phyloP scores from a whole-genome alignment of 495 filamentous ascomycete genomes.

The Lasiosphaeria hispida region DNA sequence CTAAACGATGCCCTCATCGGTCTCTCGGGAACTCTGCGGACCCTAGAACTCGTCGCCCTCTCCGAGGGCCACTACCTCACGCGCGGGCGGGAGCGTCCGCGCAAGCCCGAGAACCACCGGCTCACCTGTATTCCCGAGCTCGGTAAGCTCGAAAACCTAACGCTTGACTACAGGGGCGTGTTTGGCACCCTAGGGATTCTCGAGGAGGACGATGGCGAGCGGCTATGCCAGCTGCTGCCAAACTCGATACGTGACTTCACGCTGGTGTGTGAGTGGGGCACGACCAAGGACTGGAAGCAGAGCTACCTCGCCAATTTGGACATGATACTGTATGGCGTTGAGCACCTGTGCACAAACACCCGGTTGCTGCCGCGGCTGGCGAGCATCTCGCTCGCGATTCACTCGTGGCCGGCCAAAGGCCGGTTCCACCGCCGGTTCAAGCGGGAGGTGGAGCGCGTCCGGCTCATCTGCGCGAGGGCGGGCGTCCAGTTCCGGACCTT shows the following conservation, averaged over 20 bases:
- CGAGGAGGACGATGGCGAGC: slow-evolving; percentile 35
- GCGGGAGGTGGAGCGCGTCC: slow-evolving; percentile 28
- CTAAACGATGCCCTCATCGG: slow-evolving; percentile 27
- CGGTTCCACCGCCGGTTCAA: slow-evolving; percentile 31
- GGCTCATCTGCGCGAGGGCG: slow-evolving; percentile 21
- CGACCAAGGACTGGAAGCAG: slow-evolving; percentile 32
- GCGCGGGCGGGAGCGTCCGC: slow-evolving; percentile 29
- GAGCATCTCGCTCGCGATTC: slow-evolving; percentile 32
- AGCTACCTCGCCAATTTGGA: slow-evolving; percentile 33
- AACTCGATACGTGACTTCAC: slow-evolving; percentile 29
- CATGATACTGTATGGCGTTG: slow-evolving; percentile 34
- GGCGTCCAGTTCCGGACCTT: slow-evolving; percentile 32
- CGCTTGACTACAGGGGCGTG: slow-evolving; percentile 33
- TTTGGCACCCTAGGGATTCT: slow-evolving; percentile 35
- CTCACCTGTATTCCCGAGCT: slow-evolving; percentile 32
- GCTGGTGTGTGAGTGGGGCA: slow-evolving; percentile 35
- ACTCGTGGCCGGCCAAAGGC: slow-evolving; percentile 36
- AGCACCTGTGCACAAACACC: slow-evolving; percentile 23
- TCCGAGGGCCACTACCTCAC: slow-evolving; percentile 35
- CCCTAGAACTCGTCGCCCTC: slow-evolving; percentile 29
- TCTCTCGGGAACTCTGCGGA: slow-evolving; percentile 22
- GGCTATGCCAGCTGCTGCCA: slow-evolving; percentile 31
- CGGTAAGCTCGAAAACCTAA: slow-evolving; percentile 23
- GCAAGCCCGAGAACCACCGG: slow-evolving; percentile 37
- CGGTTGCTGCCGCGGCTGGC: slow-evolving; percentile 15